These are phyloP conservation scores for Metarhizium sp. DNA, from an alignment of 2,329 filamentous ascomycete genomes.

Conservation along the genomic window DNA sequence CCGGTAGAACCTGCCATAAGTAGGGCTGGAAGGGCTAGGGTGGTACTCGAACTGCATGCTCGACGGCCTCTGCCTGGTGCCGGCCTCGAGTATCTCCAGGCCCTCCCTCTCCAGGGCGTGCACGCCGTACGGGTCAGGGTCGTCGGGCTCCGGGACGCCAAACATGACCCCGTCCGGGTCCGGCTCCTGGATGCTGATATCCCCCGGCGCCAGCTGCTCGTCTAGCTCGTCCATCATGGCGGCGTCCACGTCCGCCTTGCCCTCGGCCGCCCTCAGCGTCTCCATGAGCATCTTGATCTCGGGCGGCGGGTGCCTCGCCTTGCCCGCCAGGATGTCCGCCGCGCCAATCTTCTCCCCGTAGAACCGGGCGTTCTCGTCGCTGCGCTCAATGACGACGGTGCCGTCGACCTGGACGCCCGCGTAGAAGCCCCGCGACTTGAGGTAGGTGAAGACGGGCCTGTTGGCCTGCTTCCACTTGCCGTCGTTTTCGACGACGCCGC, in stretches of 20 bases:
- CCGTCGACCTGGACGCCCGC: conserved; percentile 80
- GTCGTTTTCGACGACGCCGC: conserved; percentile 59
- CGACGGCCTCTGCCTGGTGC: conserved; percentile 22
- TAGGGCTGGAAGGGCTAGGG: conserved; percentile 25
- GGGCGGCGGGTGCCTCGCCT: conserved; percentile 20
- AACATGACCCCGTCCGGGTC: conserved; percentile 15
- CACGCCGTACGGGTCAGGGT: conserved; percentile 29
- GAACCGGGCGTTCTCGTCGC: conserved; percentile 76
- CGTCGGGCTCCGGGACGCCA: conserved; percentile 26
- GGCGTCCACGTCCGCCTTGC: conserved; percentile 21
- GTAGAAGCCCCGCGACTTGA: conserved; percentile 82
- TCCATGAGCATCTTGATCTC: conserved; percentile 23
- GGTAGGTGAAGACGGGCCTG: conserved; percentile 48
- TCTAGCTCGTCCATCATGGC: conserved; percentile 24
- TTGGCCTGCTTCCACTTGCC: conserved; percentile 40
- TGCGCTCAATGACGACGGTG: conserved; percentile 73
- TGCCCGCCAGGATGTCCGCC: conserved; percentile 35
- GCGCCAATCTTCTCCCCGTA: conserved; percentile 52
- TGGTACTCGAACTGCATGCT: conserved; percentile 27
- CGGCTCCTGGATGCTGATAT: conserved; percentile 22
- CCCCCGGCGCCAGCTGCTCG: conserved; percentile 23
- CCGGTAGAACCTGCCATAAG: conserved; percentile 25
- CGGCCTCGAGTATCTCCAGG: conserved; percentile 25
- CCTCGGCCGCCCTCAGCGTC: conserved; percentile 24
- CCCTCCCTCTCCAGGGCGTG: conserved; percentile 26